Evolutionary conservation across 2,329 filamentous ascomycete species (phyloP), one percentile per base, ranked within the genome.

Genomic region (Trichophyton rubrum): DNA sequence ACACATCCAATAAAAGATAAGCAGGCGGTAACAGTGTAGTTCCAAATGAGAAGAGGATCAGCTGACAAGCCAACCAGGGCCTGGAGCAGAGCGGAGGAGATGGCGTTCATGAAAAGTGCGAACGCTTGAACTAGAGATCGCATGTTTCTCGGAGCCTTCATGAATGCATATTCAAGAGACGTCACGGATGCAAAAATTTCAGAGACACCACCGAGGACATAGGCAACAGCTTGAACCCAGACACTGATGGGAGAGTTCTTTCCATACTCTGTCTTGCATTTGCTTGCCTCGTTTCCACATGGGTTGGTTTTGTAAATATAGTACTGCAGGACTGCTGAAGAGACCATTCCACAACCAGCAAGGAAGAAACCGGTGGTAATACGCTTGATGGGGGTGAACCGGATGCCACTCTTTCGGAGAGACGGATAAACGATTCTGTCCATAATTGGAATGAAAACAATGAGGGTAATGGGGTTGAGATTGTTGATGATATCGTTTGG

Each of bases 121-220:
- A 90, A 77, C 20, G 82, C 82, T 72, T 76, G 79, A 11, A 91
- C 86, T n/a, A 90, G 78, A 1, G 85, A 87, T 65, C 86, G 85
- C 88, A 91, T 91, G 76, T 89, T 90, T 68, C 81, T 83, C 27
- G 88, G 88, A 0, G 87, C 86, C 73, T 89, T 89, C 70, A 85
- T 85, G 76, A 85, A 90, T 38, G 88, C 88, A 64, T 89, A 89
- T 70, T 90, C 87, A 64, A 87, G 82, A 1, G 84, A 84, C 2
- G 82, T 84, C 61, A 84, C 78, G 9, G 77, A 80, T 1, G 80
- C 78, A 64, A 83, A 79, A 67, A 82, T 83, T 68, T 83, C 81
- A 1, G 79, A 81, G 62, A 83, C 76, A 63, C 77, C 81, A 61
- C 81, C 77, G 1, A 84, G 72, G 7, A 81, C 72, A 67, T 80